A percentile compares a stretch with the other conserved stretches of the same genome.
Evolutionary conservation across 805 yeast species (phyloP).

Genomic region (Danielozyma ontarioensis): DNA sequence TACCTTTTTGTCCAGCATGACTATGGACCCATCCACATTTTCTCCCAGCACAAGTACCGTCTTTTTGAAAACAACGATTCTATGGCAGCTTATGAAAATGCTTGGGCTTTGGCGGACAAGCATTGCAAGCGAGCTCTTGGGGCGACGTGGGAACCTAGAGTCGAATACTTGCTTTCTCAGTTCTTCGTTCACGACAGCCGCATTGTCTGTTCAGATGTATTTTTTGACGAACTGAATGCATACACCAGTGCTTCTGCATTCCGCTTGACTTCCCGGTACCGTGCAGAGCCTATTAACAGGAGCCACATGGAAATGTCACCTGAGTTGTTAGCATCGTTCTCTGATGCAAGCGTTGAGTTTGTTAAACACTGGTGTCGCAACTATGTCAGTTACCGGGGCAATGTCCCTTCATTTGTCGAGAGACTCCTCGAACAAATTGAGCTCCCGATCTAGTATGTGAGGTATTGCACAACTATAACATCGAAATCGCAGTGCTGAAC

Average conservation of each 20-base stretch:
- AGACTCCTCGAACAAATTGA: too few relatives aligned
- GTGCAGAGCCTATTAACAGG: constrained; percentile 11
- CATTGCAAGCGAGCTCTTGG: constrained; percentile 5
- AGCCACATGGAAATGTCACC: too few relatives aligned
- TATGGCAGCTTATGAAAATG: constrained; percentile 8
- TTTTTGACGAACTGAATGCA: constrained; percentile 11
- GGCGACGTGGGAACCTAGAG: constrained; percentile 6
- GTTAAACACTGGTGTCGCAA: too few relatives aligned
- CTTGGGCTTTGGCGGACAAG: constrained; percentile 12
- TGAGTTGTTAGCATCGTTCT: too few relatives aligned
- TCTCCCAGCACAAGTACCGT: constrained; percentile 24
- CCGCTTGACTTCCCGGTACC: constrained; percentile 8
- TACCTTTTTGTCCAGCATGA: constrained; percentile 18
- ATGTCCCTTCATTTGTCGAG: too few relatives aligned
- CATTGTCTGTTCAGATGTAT: constrained; percentile 14
- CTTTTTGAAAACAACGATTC: constrained; percentile 8
- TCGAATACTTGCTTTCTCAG: constrained; percentile 15
- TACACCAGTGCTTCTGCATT: constrained; percentile 9
- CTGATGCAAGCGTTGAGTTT: too few relatives aligned
- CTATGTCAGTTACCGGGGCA: too few relatives aligned
- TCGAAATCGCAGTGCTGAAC: too few relatives aligned
- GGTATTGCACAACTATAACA: too few relatives aligned
- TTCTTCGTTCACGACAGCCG: constrained; percentile 10
- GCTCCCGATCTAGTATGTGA: too few relatives aligned
- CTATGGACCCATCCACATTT: constrained; percentile 13